These are phyloP conservation scores for Neurospora tetrasperma DNA, from an alignment of 495 filamentous ascomycete species.

Conservation along the genomic window DNA sequence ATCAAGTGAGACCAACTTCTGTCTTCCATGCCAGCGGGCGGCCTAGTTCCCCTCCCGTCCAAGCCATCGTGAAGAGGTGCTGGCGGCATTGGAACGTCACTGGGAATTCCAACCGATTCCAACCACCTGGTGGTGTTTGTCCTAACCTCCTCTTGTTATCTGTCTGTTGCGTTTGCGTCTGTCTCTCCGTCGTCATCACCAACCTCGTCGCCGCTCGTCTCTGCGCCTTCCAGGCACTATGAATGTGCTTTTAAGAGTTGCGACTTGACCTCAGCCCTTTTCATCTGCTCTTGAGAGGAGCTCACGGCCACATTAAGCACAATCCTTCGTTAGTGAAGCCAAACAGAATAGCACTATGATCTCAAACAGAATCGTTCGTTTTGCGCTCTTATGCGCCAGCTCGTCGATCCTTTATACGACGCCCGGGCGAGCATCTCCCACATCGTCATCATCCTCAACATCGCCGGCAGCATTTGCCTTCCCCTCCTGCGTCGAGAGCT, in stretches of 20 bases:
- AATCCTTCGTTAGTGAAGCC: neutral
- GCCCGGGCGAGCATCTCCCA: neutral
- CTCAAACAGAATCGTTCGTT: neutral
- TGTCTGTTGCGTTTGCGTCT: neutral
- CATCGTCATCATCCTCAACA: neutral
- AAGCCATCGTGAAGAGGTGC: neutral
- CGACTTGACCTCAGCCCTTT: neutral
- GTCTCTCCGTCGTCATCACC: neutral
- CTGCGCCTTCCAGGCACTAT: neutral
- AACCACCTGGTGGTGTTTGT: neutral
- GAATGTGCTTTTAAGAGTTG: neutral
- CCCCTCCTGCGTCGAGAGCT: constrained; percentile 18
- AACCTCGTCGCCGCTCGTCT: neutral
- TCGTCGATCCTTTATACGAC: neutral
- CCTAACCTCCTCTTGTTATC: neutral
- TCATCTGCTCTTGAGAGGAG: neutral
- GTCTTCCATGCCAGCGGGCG: neutral
- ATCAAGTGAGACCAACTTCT: neutral
- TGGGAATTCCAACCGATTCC: neutral
- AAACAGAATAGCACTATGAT: neutral
- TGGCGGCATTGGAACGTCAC: neutral
- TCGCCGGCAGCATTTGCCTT: constrained; percentile 4
- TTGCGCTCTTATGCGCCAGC: neutral
- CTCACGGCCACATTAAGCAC: neutral
- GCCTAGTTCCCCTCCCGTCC: neutral